Evolutionary conservation across 2,329 filamentous ascomycete species (phyloP), one percentile per base, ranked within the genome.

Genomic region (Daldinia sp.): DNA sequence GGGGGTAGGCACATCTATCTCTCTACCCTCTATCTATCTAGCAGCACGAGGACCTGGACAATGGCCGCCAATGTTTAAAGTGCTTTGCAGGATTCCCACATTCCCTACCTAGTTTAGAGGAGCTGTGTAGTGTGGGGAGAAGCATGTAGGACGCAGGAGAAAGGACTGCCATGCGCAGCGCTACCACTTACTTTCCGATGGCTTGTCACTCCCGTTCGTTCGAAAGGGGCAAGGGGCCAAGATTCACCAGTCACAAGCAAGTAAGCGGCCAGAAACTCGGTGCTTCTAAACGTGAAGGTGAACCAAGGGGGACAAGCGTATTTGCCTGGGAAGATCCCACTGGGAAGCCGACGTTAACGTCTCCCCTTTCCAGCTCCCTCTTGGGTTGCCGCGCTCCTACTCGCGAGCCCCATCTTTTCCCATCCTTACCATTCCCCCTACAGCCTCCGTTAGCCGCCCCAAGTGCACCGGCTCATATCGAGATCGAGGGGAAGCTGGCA

Each of bases 401-500:
- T 51, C 63, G 67, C 67, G 51, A 68, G 64, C 67, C 61, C 69
- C 69, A 70, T 65, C 56, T 63, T 70, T 59, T 60, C 63, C 67
- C 55, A 69, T 69, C 58, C 63, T 65, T 63, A 60, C 58, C 66
- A 68, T 56, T 56, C 48, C 55, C 63, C 63, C 51, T 70, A 59
- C 61, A 70, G 54, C 69, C 65, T 71, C 69, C 69, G 69, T 63
- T 72, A 69, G 69, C 69, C 69, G 67, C 67, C 64, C 59, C 30
- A 67, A 63, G 58, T 65, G 60, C 63, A 70, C 65, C 71, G 73
- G 71, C 69, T 74, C 70, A 74, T 75, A 74, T 75, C 68, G 71
- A 71, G 68, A 72, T 74, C 72, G 67, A 74, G 72, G 72, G 73
- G 74, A 68, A 70, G 69, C 67, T 58, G 70, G 68, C 73, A 72